These are phyloP conservation scores for Straminergon stramineum DNA, from an alignment of 225 moss, liverwort and hornwort genomes.

Conservation along the genomic window DNA sequence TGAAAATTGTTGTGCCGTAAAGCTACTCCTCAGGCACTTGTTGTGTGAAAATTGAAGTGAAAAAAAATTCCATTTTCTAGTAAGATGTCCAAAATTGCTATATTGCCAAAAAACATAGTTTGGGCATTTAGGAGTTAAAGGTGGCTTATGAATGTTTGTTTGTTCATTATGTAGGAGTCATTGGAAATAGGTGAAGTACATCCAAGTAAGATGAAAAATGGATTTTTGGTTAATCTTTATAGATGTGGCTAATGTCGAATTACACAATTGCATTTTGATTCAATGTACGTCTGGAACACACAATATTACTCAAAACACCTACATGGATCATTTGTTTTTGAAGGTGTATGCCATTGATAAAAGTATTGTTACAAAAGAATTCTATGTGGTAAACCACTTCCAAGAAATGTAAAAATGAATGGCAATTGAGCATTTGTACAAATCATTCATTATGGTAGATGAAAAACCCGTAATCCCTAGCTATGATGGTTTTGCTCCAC, in stretches of 20 bases:
- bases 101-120: too few species aligned
- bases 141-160: not conserved
- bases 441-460: too few species aligned
- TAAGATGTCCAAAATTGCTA: too few species aligned
- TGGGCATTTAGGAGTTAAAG: not conserved
- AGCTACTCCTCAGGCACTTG: too few species aligned
- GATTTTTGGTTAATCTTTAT: not conserved
- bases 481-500: fast-evolving
- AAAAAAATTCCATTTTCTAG: too few species aligned
- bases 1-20: too few species aligned
- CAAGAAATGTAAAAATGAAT: fast-evolving
- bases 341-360: not conserved
- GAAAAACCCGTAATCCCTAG: too few species aligned
- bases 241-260: not conserved
- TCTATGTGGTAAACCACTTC: not conserved
- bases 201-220: not conserved
- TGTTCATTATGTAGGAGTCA: not conserved
- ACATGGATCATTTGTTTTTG: not conserved
- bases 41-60: too few species aligned
- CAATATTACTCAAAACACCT: not conserved
- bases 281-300: not conserved
- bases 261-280: not conserved
- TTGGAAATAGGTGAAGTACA: not conserved
- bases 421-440: not conserved
- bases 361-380: not conserved